These are phyloP conservation scores for Vaccinium myrtillus DNA, from an alignment of 148 eudicot species.

Conservation along the genomic window DNA sequence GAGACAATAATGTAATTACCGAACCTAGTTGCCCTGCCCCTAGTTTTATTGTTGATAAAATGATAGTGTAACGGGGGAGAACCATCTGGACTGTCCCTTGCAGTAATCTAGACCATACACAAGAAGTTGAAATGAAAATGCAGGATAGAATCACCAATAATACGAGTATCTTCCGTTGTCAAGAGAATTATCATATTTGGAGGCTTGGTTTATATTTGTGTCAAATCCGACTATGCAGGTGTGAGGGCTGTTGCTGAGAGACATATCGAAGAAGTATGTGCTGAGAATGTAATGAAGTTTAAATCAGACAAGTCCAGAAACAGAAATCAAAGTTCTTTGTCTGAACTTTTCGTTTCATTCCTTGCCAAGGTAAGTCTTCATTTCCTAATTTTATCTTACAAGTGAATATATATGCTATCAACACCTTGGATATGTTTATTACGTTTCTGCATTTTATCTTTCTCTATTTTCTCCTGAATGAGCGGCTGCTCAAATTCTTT, in stretches of 20 bases:
- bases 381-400: background rate
- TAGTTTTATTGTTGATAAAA: background rate
- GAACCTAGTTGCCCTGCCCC: background rate
- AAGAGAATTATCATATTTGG: background rate
- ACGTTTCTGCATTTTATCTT: background rate
- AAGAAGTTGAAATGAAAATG: background rate
- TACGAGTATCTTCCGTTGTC: background rate
- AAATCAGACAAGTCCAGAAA: constrained; percentile 38
- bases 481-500: background rate
- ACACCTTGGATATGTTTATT: background rate
- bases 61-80: background rate
- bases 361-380: constrained; percentile 54
- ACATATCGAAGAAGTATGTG: constrained; percentile 57
- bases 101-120: background rate
- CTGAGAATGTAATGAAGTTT: constrained; percentile 53
- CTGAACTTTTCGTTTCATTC: constrained; percentile 80
- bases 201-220: background rate
- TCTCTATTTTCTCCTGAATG: background rate
- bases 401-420: background rate
- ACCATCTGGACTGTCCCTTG: background rate
- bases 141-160: background rate
- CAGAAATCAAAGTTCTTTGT: constrained; percentile 53
- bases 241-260: constrained; percentile 70
- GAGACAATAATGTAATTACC: background rate
- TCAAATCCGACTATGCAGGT: constrained; percentile 46